These are phyloP conservation scores for Marchantia paleacea DNA, from an alignment of 225 moss, liverwort and hornwort species.

Conservation along the genomic window DNA sequence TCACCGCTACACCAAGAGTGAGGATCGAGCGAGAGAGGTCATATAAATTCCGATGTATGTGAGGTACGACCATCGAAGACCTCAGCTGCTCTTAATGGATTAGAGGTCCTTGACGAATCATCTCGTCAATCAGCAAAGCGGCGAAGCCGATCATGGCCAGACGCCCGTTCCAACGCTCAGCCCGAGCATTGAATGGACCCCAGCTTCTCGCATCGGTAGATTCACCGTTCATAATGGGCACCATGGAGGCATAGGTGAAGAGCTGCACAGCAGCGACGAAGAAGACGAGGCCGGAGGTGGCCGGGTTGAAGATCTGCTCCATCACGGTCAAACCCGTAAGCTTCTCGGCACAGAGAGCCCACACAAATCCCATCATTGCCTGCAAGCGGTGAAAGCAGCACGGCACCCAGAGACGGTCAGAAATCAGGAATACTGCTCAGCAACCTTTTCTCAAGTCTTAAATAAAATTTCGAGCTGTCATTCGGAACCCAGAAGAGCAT, in stretches of 20 bases:
- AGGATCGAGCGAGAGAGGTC: no score
- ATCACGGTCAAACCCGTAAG: background rate
- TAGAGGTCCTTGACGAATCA: background rate
- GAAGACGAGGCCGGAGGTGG: background rate
- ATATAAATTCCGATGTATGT: no score
- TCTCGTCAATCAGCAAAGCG: background rate
- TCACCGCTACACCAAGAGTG: no score
- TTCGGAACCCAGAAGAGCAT: no score
- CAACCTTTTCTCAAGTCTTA: no score
- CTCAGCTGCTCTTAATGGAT: background rate
- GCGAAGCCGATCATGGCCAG: background rate
- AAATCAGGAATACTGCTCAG: no score
- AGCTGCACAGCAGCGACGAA: constrained; percentile 4
- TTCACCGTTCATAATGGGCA: constrained; percentile 1
- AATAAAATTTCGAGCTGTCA: no score
- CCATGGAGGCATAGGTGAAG: constrained; percentile 1
- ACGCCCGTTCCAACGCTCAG: background rate
- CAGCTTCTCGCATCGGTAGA: constrained; percentile 6
- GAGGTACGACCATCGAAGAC: no score
- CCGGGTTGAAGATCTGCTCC: background rate
- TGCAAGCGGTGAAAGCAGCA: background rate
- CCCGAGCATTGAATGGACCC: background rate
- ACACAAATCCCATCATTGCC: constrained; percentile 14
- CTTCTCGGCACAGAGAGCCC: constrained; percentile 9
- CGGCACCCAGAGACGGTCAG: no score